These are phyloP conservation scores for Verticillium klebahnii DNA, from an alignment of 2,329 filamentous ascomycete genomes.

Conservation along the genomic window DNA sequence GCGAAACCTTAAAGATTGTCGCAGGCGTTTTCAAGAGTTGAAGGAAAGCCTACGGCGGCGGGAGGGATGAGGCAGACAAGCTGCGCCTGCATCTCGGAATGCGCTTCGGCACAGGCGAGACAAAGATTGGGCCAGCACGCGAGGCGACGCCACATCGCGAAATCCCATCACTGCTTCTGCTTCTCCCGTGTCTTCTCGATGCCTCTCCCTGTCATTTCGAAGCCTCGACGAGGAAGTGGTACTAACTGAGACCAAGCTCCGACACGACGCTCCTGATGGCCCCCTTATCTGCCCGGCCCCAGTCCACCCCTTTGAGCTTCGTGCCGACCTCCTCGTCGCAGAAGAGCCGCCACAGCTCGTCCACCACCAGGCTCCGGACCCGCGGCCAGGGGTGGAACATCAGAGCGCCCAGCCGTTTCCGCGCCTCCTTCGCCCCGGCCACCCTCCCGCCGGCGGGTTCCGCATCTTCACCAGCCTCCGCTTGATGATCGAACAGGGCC, in stretches of 20 bases:
- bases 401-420: slow-evolving; percentile 67
- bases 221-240: neutral
- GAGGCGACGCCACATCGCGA: neutral
- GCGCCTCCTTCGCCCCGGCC: slow-evolving; percentile 46
- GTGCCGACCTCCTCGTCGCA: slow-evolving; percentile 21
- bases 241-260: slow-evolving; percentile 33
- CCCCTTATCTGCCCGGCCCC: slow-evolving; percentile 47
- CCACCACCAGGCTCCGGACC: slow-evolving; percentile 56
- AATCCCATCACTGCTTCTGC: neutral
- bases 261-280: slow-evolving; percentile 37
- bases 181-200: neutral
- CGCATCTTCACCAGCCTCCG: slow-evolving; percentile 9
- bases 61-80: slow-evolving; percentile 6
- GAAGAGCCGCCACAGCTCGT: slow-evolving; percentile 52
- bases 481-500: slow-evolving; percentile 29
- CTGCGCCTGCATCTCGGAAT: neutral
- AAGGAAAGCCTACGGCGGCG: slow-evolving; percentile 1
- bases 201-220: neutral
- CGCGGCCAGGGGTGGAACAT: slow-evolving; percentile 79
- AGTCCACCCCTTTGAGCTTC: slow-evolving; percentile 50
- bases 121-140: neutral
- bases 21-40: neutral
- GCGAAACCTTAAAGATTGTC: neutral
- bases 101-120: neutral
- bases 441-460: slow-evolving; percentile 25